phyloP scores from a whole-genome alignment of 768 basidiomycete species.

The Gymnopilus dilepis region DNA sequence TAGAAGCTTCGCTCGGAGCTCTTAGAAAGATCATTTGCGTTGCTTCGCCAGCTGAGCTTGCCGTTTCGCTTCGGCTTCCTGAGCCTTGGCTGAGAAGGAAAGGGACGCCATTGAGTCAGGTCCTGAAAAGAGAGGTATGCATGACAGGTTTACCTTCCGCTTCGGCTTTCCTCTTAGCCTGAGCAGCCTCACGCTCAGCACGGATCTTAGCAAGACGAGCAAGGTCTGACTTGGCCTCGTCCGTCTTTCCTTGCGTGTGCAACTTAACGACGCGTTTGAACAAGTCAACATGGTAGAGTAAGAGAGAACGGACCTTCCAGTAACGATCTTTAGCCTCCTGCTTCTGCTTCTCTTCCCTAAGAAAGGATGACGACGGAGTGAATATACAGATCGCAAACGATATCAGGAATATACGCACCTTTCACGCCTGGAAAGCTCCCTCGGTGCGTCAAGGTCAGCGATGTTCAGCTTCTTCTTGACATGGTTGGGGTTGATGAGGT shows the following conservation, averaged over 20 bases:
- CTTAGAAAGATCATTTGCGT: neutral
- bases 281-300: neutral
- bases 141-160: constrained; percentile 65
- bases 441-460: constrained; percentile 69
- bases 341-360: constrained; percentile 91
- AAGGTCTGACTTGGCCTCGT: constrained; percentile 88
- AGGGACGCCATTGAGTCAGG: constrained; percentile 1
- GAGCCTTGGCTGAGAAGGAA: constrained; percentile 58
- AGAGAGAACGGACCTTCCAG: constrained; percentile 66
- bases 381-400: neutral
- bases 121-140: neutral
- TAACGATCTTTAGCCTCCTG: constrained; percentile 87
- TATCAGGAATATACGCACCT: constrained; percentile 43
- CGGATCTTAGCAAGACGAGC: constrained; percentile 85
- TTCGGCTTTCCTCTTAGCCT: constrained; percentile 88
- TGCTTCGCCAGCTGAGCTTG: constrained; percentile 43
- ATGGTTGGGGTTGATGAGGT: constrained; percentile 82
- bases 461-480: constrained; percentile 77
- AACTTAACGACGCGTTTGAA: constrained; percentile 45
- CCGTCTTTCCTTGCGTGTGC: constrained; percentile 84
- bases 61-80: constrained; percentile 68
- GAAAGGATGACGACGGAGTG: neutral
- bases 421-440: constrained; percentile 68
- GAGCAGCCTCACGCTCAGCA: constrained; percentile 86
- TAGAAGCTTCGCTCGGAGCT: neutral